A percentile compares a stretch with the other conserved stretches of the same genome.
phyloP scores from a whole-genome alignment of 441 rosid species.

The Erodium texanum region DNA sequence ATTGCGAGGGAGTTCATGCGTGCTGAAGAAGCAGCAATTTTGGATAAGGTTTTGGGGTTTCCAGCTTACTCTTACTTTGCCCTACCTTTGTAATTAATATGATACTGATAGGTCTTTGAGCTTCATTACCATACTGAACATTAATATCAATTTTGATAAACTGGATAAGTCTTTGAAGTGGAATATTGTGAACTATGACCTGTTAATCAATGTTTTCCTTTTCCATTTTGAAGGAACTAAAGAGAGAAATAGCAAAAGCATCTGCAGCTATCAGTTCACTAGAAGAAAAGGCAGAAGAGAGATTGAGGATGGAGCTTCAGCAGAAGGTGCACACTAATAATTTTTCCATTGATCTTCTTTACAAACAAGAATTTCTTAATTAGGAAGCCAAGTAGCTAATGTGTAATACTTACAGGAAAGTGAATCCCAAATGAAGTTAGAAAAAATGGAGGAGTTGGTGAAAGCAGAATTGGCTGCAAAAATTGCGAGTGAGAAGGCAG shows the following conservation, averaged over 20 bases:
- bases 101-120: slow-evolving; percentile 1
- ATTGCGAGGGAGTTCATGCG: slow-evolving; percentile 91
- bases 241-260: slow-evolving; percentile 81
- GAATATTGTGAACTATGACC: neutral
- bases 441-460: slow-evolving; percentile 57
- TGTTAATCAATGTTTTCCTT: neutral
- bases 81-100: neutral
- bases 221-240: slow-evolving; percentile 51
- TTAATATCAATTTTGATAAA: neutral
- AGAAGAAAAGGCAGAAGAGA: slow-evolving; percentile 83
- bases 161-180: neutral
- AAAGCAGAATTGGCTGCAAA: slow-evolving; percentile 72
- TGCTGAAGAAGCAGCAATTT: slow-evolving; percentile 85
- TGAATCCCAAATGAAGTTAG: slow-evolving; percentile 53
- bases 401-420: slow-evolving; percentile 46
- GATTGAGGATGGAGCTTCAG: slow-evolving; percentile 61
- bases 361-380: slow-evolving; percentile 5
- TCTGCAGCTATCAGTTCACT: slow-evolving; percentile 71
- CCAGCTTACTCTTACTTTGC: slow-evolving; percentile 14
- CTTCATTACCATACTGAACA: slow-evolving; percentile 10
- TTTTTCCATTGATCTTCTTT: neutral
- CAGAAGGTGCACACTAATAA: slow-evolving; percentile 45
- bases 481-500: slow-evolving; percentile 72
- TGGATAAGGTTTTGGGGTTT: slow-evolving; percentile 64
- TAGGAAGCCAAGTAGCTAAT: slow-evolving; percentile 21